These are phyloP conservation scores for Auxenochlorella pyrenoidosa DNA, from an alignment of 139 green algal species.

Conservation along the genomic window DNA sequence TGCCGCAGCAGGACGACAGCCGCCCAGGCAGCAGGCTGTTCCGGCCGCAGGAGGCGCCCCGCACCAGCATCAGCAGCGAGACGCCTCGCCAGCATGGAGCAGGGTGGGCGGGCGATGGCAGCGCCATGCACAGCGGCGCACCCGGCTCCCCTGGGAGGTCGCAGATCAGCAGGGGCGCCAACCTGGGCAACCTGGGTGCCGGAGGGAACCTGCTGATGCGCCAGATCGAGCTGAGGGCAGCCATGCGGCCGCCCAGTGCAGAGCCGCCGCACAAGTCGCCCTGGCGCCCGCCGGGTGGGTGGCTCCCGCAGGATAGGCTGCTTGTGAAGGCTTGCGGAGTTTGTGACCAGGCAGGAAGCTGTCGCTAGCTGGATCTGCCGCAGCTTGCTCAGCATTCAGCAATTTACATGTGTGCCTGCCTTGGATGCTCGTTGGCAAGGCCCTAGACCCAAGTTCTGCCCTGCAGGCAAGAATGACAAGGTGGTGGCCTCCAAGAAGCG, in stretches of 20 bases:
- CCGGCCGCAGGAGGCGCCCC: slow-evolving; percentile 16
- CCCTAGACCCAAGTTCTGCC: background rate
- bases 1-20: background rate
- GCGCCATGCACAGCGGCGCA: background rate
- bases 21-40: slow-evolving; percentile 6
- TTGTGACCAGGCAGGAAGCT: background rate
- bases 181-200: background rate
- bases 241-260: slow-evolving; percentile 13
- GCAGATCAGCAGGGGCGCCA: slow-evolving; percentile 3
- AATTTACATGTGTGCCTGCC: no score
- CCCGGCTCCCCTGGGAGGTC: slow-evolving; percentile 7
- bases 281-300: slow-evolving; percentile 49
- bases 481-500: slow-evolving; percentile 1
- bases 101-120: background rate
- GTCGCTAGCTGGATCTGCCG: background rate
- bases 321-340: background rate
- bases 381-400: no score
- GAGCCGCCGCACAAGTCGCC: slow-evolving; percentile 30
- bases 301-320: background rate
- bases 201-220: slow-evolving; percentile 30
- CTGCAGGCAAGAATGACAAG: slow-evolving; percentile 40
- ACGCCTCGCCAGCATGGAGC: background rate
- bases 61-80: slow-evolving; percentile 3
- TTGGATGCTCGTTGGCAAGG: background rate
- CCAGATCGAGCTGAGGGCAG: slow-evolving; percentile 49